phyloP scores from a whole-genome alignment of 257 asterid species.

The Solanum tarijense region DNA sequence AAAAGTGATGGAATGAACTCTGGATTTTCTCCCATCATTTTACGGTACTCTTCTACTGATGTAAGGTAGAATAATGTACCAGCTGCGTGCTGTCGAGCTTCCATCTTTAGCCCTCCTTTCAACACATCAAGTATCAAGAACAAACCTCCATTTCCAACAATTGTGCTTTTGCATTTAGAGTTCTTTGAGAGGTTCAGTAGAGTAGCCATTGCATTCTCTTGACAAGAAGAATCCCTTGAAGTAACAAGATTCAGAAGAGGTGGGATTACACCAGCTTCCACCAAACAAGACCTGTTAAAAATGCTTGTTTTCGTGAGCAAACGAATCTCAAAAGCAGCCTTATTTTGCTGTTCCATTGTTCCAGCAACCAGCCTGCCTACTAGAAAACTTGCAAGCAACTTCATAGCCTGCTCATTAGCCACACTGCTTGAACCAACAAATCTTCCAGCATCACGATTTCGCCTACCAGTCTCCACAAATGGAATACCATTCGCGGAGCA shows the following conservation, averaged over 20 bases:
- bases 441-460: background rate
- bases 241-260: constrained; percentile 35
- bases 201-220: constrained; percentile 52
- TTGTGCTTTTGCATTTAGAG: constrained; percentile 21
- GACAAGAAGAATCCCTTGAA: constrained; percentile 23
- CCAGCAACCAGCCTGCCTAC: constrained; percentile 35
- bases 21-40: constrained; percentile 38
- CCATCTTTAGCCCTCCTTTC: constrained; percentile 30
- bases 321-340: constrained; percentile 56
- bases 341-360: constrained; percentile 25
- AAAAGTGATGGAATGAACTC: constrained; percentile 39
- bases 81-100: constrained; percentile 72
- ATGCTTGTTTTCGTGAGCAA: constrained; percentile 67
- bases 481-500: constrained; percentile 23
- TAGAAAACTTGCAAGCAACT: constrained; percentile 41
- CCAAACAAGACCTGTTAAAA: constrained; percentile 68
- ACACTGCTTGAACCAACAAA: constrained; percentile 20
- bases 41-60: constrained; percentile 51
- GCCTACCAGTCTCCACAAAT: constrained; percentile 23
- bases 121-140: constrained; percentile 31
- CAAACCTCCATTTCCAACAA: constrained; percentile 45
- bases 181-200: constrained; percentile 55
- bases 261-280: constrained; percentile 47
- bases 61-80: constrained; percentile 65
- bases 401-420: constrained; percentile 40